Percentiles rank a stretch among this genome's conserved stretches.
phyloP scores from a whole-genome alignment of 2,329 filamentous ascomycete genomes.

The Penicillium sp. region DNA sequence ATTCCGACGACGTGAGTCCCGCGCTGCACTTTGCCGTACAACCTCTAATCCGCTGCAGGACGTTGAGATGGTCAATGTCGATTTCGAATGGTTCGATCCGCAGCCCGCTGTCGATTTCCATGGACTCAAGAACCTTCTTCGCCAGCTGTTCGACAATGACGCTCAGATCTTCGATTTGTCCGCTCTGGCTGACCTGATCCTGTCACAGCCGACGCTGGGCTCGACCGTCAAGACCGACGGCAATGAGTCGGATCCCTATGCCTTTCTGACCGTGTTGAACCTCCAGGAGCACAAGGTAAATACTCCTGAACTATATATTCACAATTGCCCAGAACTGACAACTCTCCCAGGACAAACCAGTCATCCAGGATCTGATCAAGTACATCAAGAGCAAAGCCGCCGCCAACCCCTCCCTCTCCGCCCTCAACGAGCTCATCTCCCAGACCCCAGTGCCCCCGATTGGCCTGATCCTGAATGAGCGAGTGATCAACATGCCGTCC shows the following conservation, averaged over 20 bases:
- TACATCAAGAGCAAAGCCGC: slow-evolving; percentile 62
- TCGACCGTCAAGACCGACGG: slow-evolving; percentile 97
- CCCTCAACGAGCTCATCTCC: slow-evolving; percentile 56
- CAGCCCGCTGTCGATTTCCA: slow-evolving; percentile 88
- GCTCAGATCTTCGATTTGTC: slow-evolving; percentile 81
- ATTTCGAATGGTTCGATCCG: slow-evolving; percentile 99
- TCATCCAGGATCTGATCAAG: slow-evolving; percentile 63
- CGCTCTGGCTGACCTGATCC: slow-evolving; percentile 75
- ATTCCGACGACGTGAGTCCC: slow-evolving; percentile 39
- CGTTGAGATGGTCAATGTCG: slow-evolving; percentile 86
- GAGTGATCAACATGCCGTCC: slow-evolving; percentile 93
- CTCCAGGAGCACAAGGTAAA: slow-evolving; percentile 64
- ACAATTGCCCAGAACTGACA: not conserved
- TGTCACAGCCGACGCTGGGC: slow-evolving; percentile 80
- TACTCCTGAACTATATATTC: not conserved
- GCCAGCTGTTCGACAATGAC: slow-evolving; percentile 90
- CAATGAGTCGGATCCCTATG: slow-evolving; percentile 86
- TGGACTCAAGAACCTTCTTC: slow-evolving; percentile 81
- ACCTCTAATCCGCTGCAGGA: slow-evolving; percentile 53
- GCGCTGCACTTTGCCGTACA: slow-evolving; percentile 1
- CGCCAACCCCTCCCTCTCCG: slow-evolving; percentile 53
- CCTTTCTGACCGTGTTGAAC: slow-evolving; percentile 85
- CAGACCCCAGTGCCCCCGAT: slow-evolving; percentile 57
- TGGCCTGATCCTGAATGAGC: slow-evolving; percentile 83
- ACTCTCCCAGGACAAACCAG: slow-evolving; percentile 57